Evolutionary conservation across 2,329 filamentous ascomycete species (phyloP).

Genomic region (Coniella lustricola): DNA sequence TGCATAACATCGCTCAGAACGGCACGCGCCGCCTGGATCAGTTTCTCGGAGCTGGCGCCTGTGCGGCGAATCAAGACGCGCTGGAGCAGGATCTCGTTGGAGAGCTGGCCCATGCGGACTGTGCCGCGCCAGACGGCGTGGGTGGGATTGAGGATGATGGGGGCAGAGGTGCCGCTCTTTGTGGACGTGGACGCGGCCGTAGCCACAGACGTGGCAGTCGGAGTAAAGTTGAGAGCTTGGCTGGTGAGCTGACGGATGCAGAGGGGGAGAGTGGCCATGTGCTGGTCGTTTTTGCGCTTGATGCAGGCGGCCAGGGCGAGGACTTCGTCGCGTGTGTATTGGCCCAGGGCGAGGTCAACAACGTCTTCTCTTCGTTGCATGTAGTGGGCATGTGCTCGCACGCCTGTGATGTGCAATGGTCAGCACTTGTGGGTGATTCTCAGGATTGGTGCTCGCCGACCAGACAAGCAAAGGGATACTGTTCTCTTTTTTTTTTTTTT

Average conservation of each 20-base stretch:
- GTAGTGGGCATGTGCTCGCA: slow-evolving; percentile 22
- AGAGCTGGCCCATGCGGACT: slow-evolving; percentile 21
- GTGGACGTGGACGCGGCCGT: too few relatives aligned
- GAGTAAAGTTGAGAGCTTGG: slow-evolving; percentile 17
- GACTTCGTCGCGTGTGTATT: slow-evolving; percentile 26
- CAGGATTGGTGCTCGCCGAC: too few relatives aligned
- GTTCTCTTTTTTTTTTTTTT: too few relatives aligned
- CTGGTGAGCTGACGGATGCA: slow-evolving; percentile 18
- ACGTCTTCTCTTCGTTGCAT: slow-evolving; percentile 27
- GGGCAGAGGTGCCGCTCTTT: too few relatives aligned
- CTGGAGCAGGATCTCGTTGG: slow-evolving; percentile 14
- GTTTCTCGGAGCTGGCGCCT: slow-evolving; percentile 25
- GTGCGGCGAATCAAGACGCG: slow-evolving; percentile 27
- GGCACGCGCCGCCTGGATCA: slow-evolving; percentile 24
- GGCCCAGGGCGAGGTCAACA: slow-evolving; percentile 26
- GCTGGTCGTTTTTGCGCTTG: slow-evolving; percentile 15
- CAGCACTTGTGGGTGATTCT: neutral
- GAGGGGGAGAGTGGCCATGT: slow-evolving; percentile 22
- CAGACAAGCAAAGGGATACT: too few relatives aligned
- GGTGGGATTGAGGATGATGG: slow-evolving; percentile 12
- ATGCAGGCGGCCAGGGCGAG: slow-evolving; percentile 16
- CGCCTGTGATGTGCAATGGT: neutral
- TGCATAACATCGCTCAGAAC: slow-evolving; percentile 27
- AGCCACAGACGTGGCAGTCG: slow-evolving; percentile 2
- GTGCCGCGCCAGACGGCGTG: slow-evolving; percentile 10